These are phyloP conservation scores for Vaccinium macrocarpon DNA, from an alignment of 148 eudicot genomes.

Conservation along the genomic window DNA sequence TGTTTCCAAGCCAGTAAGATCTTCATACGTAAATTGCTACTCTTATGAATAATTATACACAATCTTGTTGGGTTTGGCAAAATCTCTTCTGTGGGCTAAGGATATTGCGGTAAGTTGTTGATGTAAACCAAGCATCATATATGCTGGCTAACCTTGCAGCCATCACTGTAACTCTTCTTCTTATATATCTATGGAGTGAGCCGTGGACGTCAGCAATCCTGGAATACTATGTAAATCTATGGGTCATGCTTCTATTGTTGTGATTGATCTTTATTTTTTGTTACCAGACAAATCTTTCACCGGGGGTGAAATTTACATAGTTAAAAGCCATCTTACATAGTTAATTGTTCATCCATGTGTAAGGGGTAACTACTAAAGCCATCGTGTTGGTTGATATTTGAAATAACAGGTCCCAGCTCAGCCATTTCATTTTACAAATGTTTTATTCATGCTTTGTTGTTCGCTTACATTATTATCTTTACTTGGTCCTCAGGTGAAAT, in stretches of 20 bases:
- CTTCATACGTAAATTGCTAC: neutral
- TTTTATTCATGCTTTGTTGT: neutral
- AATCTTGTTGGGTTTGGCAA: constrained; percentile 2
- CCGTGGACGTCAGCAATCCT: neutral
- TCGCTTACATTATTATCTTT: neutral
- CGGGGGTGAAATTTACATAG: neutral
- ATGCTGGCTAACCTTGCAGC: neutral
- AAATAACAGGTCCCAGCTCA: neutral
- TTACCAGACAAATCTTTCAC: neutral
- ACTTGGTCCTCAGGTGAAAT: neutral
- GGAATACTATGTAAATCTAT: neutral
- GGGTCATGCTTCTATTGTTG: neutral
- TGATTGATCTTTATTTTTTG: neutral
- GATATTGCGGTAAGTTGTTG: neutral
- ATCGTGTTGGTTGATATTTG: neutral
- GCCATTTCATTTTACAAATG: neutral
- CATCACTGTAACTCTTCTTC: neutral
- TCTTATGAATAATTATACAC: neutral
- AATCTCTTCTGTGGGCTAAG: neutral
- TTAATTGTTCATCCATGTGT: too few species aligned
- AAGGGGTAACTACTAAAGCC: neutral
- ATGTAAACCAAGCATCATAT: neutral
- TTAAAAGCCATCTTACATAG: neutral
- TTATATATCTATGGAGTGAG: neutral
- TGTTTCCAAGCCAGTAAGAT: neutral